phyloP scores from a whole-genome alignment of 108 stramenopile species.

The Nannochloropsis gaditana region DNA sequence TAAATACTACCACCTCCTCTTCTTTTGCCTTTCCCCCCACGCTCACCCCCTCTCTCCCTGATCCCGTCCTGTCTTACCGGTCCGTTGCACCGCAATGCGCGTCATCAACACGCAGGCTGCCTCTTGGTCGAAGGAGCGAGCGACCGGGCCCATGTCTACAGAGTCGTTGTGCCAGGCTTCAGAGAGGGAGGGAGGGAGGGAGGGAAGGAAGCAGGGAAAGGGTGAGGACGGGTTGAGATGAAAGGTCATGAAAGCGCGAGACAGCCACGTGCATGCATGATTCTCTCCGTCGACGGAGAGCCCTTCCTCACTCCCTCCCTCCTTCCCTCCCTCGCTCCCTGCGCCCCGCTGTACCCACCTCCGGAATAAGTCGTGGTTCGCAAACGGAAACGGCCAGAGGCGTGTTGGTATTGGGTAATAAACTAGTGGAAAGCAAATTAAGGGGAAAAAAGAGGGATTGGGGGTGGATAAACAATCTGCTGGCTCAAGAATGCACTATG shows the following conservation, averaged over 20 bases:
- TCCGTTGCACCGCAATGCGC: conserved; percentile 83
- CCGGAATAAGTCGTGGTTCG: conserved; percentile 92
- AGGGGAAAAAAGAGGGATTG: neutral
- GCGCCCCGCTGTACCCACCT: conserved; percentile 62
- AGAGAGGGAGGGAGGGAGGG: neutral
- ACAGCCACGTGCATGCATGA: too few species aligned
- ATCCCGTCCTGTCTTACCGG: conserved; percentile 72
- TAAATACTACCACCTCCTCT: neutral
- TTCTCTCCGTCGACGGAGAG: neutral
- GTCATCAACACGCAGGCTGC: conserved; percentile 96
- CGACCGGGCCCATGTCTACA: conserved; percentile 61
- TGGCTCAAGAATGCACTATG: too few species aligned
- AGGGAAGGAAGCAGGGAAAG: neutral
- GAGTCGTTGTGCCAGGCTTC: conserved; percentile 52
- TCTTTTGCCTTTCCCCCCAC: neutral
- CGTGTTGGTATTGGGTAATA: conserved; percentile 94
- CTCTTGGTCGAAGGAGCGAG: conserved; percentile 91
- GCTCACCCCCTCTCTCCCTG: neutral
- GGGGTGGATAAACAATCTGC: neutral
- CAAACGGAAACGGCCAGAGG: conserved; percentile 76
- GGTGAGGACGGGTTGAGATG: neutral
- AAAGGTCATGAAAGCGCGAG: neutral
- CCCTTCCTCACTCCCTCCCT: neutral
- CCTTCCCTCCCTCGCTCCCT: neutral
- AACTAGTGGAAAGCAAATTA: conserved; percentile 67